Evolutionary conservation across 2,329 filamentous ascomycete species (phyloP), one percentile per base, ranked within the genome.

Genomic region (Periconia sp.): DNA sequence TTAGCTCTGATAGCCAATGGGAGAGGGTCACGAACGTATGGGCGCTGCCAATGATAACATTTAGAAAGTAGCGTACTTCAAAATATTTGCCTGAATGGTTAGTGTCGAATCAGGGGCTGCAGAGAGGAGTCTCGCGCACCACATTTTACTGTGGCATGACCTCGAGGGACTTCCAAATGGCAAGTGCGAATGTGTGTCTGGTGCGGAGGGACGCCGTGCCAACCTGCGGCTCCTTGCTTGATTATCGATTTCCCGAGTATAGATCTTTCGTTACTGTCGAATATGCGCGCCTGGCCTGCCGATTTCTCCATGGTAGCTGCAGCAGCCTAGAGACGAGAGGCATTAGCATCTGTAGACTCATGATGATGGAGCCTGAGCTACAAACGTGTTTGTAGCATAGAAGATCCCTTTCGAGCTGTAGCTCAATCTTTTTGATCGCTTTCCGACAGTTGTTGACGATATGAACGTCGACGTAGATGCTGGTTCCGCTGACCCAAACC

Each of bases 401-500:
- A 45, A 81, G 76, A 46, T 79, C 74, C 52, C 79, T 74, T 64
- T 83, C 81, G 27, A 83, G 62, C 44, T 80, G 78, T 37, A 83
- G 62, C 50, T 83, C 80, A 27, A 83, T 72, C 51, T 74, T 79
- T 57, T 76, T 81, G 51, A 83, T 71, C 0, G 64, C 67, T 60
- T 80, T 82, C 31, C 74, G 75, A 55, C 76, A 81, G 41, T 75
- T 76, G 61, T 83, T 83, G 41, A 71, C 69, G 37, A 83, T 71
- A 51, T 82, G 79, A 2, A 83, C 73, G 57, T 84, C 81, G 15
- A 81, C 77, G 55, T 82, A 83, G 33, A 83, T 78, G 58, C 73
- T 79, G 19, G 79, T 80, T 15, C 81, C 81, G 58, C 80, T 82
- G 50, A 84, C 79, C 81, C 81, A 84, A 27, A 82, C 81, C 64